Evolutionary conservation across 257 asterid species (phyloP).

Genomic region (Gardenia jasminoides): DNA sequence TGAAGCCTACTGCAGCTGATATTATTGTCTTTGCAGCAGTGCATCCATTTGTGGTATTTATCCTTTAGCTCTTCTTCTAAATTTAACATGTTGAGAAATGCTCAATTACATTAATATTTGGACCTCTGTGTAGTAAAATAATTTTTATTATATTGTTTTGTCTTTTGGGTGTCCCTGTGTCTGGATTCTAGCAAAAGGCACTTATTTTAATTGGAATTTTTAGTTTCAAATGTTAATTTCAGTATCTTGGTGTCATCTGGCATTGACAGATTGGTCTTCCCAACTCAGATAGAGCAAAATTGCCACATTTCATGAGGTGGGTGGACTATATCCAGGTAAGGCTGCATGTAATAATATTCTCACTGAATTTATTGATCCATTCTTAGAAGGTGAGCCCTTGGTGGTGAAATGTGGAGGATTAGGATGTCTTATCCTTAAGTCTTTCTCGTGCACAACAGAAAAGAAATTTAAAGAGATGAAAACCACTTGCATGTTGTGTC

Average conservation of each 20-base stretch:
- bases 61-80: not conserved
- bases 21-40: constrained; percentile 58
- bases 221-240: not conserved
- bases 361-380: not conserved
- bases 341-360: not conserved
- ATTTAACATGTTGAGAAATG: not conserved
- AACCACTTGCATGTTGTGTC: not conserved
- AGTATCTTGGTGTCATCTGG: constrained; percentile 4
- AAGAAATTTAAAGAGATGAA: not conserved
- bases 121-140: not conserved
- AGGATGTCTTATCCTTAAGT: not conserved
- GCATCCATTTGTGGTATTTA: constrained; percentile 63
- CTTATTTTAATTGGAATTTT: not conserved
- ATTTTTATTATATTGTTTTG: not conserved
- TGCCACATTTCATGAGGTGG: constrained; percentile 86
- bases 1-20: constrained; percentile 66
- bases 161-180: not conserved
- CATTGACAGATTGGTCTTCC: constrained; percentile 56
- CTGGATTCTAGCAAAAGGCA: not conserved
- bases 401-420: not conserved
- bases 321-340: constrained; percentile 83
- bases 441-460: not conserved
- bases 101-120: not conserved
- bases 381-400: not conserved
- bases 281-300: constrained; percentile 47